phyloP scores from a whole-genome alignment of 2,329 filamentous ascomycete genomes.

The Leptosphaerulina australis region DNA sequence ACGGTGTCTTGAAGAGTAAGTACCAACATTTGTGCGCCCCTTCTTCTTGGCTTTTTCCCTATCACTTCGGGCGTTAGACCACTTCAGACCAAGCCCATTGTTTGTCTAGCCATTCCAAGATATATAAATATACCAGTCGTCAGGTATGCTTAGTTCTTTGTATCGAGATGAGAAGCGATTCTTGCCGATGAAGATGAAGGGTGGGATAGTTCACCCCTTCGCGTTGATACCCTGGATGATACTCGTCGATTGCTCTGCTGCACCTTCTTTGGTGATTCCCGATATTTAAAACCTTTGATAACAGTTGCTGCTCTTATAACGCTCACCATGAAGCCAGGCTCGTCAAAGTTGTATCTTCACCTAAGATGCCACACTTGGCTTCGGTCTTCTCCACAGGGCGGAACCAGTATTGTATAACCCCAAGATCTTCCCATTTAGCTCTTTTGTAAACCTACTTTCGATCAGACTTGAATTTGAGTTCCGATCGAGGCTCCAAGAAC shows the following conservation, averaged over 20 bases:
- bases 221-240: slow-evolving; percentile 16
- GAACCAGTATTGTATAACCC: slow-evolving; percentile 4
- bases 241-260: slow-evolving; percentile 11
- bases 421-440: background rate
- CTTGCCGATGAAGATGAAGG: too few species aligned
- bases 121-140: too few species aligned
- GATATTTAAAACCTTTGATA: background rate
- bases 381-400: slow-evolving; percentile 1
- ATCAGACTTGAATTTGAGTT: background rate
- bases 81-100: too few species aligned
- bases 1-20: too few species aligned
- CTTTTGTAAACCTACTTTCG: background rate
- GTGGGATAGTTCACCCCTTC: background rate
- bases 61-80: too few species aligned
- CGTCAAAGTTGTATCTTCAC: slow-evolving; percentile 7
- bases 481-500: slow-evolving; percentile 2
- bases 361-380: slow-evolving; percentile 3
- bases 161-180: too few species aligned
- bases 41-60: too few species aligned
- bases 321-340: background rate
- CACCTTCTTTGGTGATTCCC: too few species aligned
- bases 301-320: background rate
- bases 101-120: too few species aligned
- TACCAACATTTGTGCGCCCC: too few species aligned
- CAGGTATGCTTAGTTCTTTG: too few species aligned